Evolutionary conservation across 2,329 filamentous ascomycete species (phyloP).

Genomic region (Cephalotrichum gorgonifer): DNA sequence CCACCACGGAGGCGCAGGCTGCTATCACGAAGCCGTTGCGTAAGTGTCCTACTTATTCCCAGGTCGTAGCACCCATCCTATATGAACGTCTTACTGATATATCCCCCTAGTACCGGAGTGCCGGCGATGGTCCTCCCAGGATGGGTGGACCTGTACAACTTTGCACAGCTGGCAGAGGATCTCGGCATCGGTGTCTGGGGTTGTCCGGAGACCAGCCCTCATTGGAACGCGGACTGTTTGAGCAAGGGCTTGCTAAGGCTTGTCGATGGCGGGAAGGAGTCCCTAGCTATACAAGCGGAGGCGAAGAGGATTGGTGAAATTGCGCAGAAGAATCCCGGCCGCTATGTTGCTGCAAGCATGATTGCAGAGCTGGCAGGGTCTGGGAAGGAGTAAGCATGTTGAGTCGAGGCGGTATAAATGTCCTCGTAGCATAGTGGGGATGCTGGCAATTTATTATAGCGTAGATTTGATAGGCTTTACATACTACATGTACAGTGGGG

Average conservation of each 20-base stretch:
- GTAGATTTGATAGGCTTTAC: too few species aligned
- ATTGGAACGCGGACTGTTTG: slow-evolving; percentile 15
- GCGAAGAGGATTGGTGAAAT: slow-evolving; percentile 10
- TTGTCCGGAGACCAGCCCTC: slow-evolving; percentile 21
- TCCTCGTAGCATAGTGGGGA: too few species aligned
- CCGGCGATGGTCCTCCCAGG: slow-evolving; percentile 34
- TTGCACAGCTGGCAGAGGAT: slow-evolving; percentile 28
- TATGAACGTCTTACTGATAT: too few species aligned
- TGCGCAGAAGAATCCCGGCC: slow-evolving; percentile 2
- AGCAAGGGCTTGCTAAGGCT: slow-evolving; percentile 15
- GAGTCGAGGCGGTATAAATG: too few species aligned
- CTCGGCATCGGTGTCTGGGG: slow-evolving; percentile 30
- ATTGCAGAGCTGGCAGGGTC: background rate
- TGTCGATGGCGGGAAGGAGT: slow-evolving; percentile 7
- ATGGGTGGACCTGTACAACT: slow-evolving; percentile 36
- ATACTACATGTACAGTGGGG: background rate
- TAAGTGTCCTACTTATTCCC: slow-evolving; percentile 15
- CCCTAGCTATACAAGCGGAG: slow-evolving; percentile 9
- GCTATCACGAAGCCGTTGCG: slow-evolving; percentile 32
- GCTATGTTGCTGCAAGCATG: slow-evolving; percentile 7
- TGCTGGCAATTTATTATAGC: too few species aligned
- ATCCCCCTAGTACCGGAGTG: slow-evolving; percentile 31
- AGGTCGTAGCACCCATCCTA: background rate
- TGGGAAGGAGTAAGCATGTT: too few species aligned
- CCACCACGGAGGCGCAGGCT: slow-evolving; percentile 29